Evolutionary conservation across 2,329 filamentous ascomycete species (phyloP).

Genomic region (Helotiales sp.): DNA sequence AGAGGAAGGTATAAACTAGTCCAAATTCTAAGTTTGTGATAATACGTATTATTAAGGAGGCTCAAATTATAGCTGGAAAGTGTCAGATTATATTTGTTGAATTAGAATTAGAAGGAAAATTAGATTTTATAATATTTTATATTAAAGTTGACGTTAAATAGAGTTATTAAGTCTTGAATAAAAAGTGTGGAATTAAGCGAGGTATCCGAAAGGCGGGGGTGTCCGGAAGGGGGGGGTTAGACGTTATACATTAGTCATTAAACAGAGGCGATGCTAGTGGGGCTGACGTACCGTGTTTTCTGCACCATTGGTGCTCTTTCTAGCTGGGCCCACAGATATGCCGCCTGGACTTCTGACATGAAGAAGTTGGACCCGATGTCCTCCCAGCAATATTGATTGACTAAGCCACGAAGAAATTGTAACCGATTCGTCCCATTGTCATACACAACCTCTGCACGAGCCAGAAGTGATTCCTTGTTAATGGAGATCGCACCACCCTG

Average conservation of each 20-base stretch:
- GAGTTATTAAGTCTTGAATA: no score
- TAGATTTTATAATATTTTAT: no score
- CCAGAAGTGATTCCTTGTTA: not conserved
- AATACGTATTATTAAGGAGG: no score
- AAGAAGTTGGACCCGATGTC: slow-evolving; percentile 8
- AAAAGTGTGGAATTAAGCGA: no score
- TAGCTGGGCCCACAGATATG: slow-evolving; percentile 5
- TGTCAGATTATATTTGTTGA: no score
- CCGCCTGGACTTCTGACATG: slow-evolving; percentile 9
- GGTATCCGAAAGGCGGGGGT: no score
- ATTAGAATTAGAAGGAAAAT: no score
- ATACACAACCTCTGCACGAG: not conserved
- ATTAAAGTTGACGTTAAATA: no score
- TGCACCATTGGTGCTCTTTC: not conserved
- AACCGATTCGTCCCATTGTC: not conserved
- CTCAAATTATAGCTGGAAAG: no score
- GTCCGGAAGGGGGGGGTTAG: no score
- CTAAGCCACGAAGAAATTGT: not conserved
- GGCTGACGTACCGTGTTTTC: not conserved
- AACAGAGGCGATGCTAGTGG: not conserved
- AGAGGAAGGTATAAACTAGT: no score
- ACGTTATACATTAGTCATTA: not conserved
- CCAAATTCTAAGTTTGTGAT: no score
- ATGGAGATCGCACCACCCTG: not conserved
- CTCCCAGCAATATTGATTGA: not conserved